Conservation (phyloP, 306 rosid genomes). For the Cucumis melo region DNA sequence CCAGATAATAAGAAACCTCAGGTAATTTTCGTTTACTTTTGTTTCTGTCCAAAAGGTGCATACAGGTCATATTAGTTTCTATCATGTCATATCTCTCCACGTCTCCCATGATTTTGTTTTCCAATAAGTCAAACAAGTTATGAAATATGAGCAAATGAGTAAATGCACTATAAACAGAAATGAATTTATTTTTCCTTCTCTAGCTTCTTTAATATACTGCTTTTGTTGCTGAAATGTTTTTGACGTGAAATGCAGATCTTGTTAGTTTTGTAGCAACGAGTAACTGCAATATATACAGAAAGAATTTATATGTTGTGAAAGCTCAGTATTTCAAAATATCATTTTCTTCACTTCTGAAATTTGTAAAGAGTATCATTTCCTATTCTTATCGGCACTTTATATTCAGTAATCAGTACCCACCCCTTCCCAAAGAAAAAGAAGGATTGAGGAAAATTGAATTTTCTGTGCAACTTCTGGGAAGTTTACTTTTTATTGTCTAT, state of each 20-base stretch:
- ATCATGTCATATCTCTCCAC: neutral
- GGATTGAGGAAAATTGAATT: neutral
- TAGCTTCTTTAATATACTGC: neutral
- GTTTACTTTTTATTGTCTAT: too few relatives aligned
- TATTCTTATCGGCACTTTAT: neutral
- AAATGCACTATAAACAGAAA: neutral
- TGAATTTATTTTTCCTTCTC: neutral
- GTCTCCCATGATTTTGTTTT: neutral
- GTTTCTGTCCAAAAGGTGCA: neutral
- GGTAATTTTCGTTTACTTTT: constrained; percentile 16
- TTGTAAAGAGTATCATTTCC: too few relatives aligned
- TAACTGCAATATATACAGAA: too few relatives aligned
- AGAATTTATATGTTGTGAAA: neutral
- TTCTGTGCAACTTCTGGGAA: neutral
- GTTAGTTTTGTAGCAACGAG: neutral
- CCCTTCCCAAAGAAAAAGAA: neutral
- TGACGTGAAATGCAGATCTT: neutral
- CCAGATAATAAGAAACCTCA: constrained; percentile 70
- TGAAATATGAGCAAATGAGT: neutral
- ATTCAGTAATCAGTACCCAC: neutral
- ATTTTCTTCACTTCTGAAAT: neutral
- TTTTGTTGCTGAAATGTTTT: neutral
- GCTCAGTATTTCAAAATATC: neutral
- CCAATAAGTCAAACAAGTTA: neutral
- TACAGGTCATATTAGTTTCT: neutral